Evolutionary conservation across 2,329 filamentous ascomycete species (phyloP).

Genomic region (Tolypocladium inflatum): DNA sequence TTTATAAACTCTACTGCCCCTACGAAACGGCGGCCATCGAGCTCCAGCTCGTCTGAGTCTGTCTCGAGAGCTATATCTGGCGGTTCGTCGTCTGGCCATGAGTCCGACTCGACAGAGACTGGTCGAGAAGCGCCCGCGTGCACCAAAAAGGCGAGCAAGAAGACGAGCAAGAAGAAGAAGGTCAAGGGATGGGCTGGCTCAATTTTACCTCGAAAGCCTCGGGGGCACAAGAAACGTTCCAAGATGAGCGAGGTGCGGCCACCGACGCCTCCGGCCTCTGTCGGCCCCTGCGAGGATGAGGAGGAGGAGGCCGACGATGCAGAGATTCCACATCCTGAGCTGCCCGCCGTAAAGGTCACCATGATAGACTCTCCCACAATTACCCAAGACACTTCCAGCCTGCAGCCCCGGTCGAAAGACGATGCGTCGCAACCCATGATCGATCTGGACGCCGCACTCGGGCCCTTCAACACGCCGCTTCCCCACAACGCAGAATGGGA

Average conservation of each 20-base stretch:
- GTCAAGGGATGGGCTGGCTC: slow-evolving; percentile 66
- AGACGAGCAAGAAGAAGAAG: slow-evolving; percentile 47
- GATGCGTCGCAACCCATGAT: slow-evolving; percentile 74
- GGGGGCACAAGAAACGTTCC: slow-evolving; percentile 33
- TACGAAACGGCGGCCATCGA: slow-evolving; percentile 35
- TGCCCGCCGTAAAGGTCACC: slow-evolving; percentile 27
- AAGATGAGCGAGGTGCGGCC: slow-evolving; percentile 29
- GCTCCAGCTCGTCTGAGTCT: slow-evolving; percentile 34
- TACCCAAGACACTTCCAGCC: slow-evolving; percentile 10
- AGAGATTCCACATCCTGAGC: slow-evolving; percentile 10
- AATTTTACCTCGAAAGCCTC: slow-evolving; percentile 55
- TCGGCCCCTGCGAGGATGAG: slow-evolving; percentile 15
- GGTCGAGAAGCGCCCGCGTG: slow-evolving; percentile 11
- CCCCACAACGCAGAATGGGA: slow-evolving; percentile 56
- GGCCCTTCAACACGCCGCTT: slow-evolving; percentile 78
- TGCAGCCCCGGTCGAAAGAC: slow-evolving; percentile 33
- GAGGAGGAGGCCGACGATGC: slow-evolving; percentile 17
- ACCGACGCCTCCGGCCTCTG: slow-evolving; percentile 35
- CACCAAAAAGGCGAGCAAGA: slow-evolving; percentile 21
- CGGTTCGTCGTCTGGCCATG: slow-evolving; percentile 26
- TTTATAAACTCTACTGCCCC: slow-evolving; percentile 36
- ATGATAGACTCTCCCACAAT: slow-evolving; percentile 29
- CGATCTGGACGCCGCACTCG: slow-evolving; percentile 86
- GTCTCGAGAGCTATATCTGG: slow-evolving; percentile 16
- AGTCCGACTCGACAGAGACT: slow-evolving; percentile 18